A percentile compares a stretch with the other conserved stretches of the same genome.
Evolutionary conservation across 1,284 basidiomycete genomes (phyloP).

Genomic region (Sanghuangporus sanghuang): DNA sequence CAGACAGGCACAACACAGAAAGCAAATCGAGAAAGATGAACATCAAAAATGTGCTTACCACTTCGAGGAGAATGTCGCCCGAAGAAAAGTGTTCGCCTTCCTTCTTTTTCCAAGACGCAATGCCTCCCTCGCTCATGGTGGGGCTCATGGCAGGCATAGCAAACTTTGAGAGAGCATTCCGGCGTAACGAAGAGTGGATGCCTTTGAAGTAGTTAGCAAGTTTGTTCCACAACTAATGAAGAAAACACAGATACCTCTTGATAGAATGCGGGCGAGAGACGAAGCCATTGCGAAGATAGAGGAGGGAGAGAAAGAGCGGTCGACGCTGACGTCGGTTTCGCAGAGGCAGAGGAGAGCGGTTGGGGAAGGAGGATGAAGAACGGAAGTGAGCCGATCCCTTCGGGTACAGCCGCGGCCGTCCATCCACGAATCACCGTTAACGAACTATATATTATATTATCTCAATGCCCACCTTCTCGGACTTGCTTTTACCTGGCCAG

Average conservation of each 20-base stretch:
- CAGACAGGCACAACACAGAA: constrained; percentile 16
- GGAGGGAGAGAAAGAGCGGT: constrained; percentile 4
- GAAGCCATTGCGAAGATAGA: constrained; percentile 45
- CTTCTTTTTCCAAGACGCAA: constrained; percentile 95
- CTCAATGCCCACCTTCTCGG: constrained; percentile 31
- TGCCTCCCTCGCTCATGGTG: constrained; percentile 99
- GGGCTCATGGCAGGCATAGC: constrained; percentile 99
- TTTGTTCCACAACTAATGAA: not conserved
- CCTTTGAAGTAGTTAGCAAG: constrained; percentile 38
- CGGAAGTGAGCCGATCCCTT: not conserved
- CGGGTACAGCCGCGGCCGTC: not conserved
- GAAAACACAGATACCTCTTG: constrained; percentile 48
- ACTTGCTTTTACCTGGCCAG: constrained; percentile 74
- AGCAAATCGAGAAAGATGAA: constrained; percentile 5
- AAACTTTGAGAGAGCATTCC: constrained; percentile 83
- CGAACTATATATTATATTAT: too few species aligned
- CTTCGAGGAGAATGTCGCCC: constrained; percentile 92
- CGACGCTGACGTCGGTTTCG: constrained; percentile 8
- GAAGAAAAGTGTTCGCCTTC: constrained; percentile 88
- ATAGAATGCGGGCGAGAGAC: constrained; percentile 60
- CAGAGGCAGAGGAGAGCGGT: not conserved
- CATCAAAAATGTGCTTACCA: constrained; percentile 52
- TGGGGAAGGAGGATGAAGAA: not conserved
- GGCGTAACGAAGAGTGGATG: constrained; percentile 75
- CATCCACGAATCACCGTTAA: not conserved